Evolutionary conservation across 805 yeast genomes (phyloP), one percentile per base, ranked within the genome.

Genomic region (Groenewaldozyma tartarivorans): DNA sequence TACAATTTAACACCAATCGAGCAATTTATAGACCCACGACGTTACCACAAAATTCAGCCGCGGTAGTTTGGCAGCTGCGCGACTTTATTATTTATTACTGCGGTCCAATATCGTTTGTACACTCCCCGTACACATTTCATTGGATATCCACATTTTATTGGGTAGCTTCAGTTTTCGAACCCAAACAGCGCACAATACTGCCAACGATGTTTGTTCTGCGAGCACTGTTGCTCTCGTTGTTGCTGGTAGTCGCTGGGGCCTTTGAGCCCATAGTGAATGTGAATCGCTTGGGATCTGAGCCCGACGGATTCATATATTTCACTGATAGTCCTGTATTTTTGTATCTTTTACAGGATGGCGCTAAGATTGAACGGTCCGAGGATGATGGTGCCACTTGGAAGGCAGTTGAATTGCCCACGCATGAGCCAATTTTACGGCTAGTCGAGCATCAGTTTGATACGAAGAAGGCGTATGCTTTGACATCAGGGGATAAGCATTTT

Each of bases 341-440:
- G 40, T 47, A 43, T 44, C 49, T 42, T 39, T 34, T 22, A 6
- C 33, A 36, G 16, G 38, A 18, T 11, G 44, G 40, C 9, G 60
- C 61, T 4, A 51, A 52, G 26, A 38, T 75, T 11, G 67, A 62
- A 53, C 48, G 66, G 2, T 74, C 81, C 4, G 55, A 48, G 20
- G 72, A 78, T 49, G 71, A 66, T 33, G 78, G 77, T 16, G 55
- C 41, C 3, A 45, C 57, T 1, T 77, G 75, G 62, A 40, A 50
- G 11, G 51, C 60, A 33, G 63, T 44, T 15, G 35, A 74, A 2
- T 57, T 62, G 22, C 55, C 65, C 5, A 61, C 55, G 2, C 35
- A 51, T 6, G 36, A 24, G 2, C 20, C 22, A 19, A 47, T 48
- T 35, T 51, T 60, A 15, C 44, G 40, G 35, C 32, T 67, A 11